phyloP scores from a whole-genome alignment of 2,329 filamentous ascomycete genomes.

The Fusarium sp. region DNA sequence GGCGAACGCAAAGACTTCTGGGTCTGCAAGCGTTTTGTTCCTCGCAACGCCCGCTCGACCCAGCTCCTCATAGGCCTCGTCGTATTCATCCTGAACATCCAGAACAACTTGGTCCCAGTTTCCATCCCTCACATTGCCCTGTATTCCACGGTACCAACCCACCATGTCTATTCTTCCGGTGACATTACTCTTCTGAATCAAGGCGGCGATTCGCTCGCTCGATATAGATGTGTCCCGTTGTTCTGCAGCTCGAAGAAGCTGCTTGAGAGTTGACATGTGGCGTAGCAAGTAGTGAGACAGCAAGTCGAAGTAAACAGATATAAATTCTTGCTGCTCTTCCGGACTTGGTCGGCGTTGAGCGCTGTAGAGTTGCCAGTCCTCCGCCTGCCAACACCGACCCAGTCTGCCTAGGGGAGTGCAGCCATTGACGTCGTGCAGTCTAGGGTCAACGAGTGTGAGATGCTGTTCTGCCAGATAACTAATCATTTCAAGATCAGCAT shows the following conservation, averaged over 20 bases:
- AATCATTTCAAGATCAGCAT: neutral
- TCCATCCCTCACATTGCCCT: neutral
- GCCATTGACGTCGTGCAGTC: fast-evolving
- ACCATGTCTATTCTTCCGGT: neutral
- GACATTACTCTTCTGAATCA: neutral
- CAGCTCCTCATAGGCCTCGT: fast-evolving
- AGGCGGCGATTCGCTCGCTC: fast-evolving
- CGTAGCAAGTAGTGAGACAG: neutral
- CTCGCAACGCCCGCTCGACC: neutral
- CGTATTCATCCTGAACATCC: neutral
- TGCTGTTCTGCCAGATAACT: neutral
- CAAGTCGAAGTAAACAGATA: conserved; percentile 1
- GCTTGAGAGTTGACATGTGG: neutral
- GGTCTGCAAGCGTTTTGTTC: fast-evolving
- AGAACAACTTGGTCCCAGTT: conserved; percentile 5
- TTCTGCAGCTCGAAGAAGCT: neutral
- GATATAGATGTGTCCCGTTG: fast-evolving
- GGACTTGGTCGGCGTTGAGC: fast-evolving
- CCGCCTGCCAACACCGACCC: fast-evolving
- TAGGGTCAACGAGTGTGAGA: neutral
- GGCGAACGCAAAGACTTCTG: no score
- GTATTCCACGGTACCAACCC: conserved; percentile 24
- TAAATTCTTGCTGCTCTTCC: neutral
- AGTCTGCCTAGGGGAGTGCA: fast-evolving
- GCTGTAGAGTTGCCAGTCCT: fast-evolving